phyloP scores from a whole-genome alignment of 192 early-diverging fungal species.

The Cladochytrium replicatum region DNA sequence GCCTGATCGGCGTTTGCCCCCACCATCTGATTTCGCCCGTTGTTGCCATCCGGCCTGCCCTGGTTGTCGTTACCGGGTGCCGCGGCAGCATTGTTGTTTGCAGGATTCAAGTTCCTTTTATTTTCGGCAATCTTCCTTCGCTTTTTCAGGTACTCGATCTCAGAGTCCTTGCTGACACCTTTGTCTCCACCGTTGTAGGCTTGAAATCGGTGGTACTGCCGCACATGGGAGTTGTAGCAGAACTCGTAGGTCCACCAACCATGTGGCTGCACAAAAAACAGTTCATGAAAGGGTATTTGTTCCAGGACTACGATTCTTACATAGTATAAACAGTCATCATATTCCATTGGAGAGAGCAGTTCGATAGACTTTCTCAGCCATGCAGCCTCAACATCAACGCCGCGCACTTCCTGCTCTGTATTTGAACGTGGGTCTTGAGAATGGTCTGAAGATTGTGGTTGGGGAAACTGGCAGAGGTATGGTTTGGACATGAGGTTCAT shows the following conservation, averaged over 20 bases:
- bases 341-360: too few relatives aligned
- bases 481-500: too few relatives aligned
- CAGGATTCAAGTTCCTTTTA: constrained; percentile 3
- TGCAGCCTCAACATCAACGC: too few relatives aligned
- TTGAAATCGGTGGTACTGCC: constrained; percentile 50
- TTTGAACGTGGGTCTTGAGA: too few relatives aligned
- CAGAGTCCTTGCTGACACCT: constrained; percentile 30
- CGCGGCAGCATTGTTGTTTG: background rate
- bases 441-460: too few relatives aligned
- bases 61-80: too few relatives aligned
- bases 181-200: too few relatives aligned
- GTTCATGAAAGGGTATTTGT: background rate
- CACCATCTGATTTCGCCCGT: too few relatives aligned
- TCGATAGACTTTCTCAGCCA: too few relatives aligned
- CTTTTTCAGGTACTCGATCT: constrained; percentile 23
- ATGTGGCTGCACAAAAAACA: constrained; percentile 5
- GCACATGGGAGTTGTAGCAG: constrained; percentile 56
- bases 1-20: constrained; percentile 10
- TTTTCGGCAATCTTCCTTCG: constrained; percentile 13
- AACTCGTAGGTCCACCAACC: constrained; percentile 82
- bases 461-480: too few relatives aligned
- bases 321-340: constrained; percentile 39
- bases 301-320: constrained; percentile 10
- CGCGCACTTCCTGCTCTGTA: too few relatives aligned
- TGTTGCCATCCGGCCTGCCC: too few relatives aligned